These are phyloP conservation scores for Oryza meyeriana DNA, from an alignment of 176 grass and related monocot genomes.

Conservation along the genomic window DNA sequence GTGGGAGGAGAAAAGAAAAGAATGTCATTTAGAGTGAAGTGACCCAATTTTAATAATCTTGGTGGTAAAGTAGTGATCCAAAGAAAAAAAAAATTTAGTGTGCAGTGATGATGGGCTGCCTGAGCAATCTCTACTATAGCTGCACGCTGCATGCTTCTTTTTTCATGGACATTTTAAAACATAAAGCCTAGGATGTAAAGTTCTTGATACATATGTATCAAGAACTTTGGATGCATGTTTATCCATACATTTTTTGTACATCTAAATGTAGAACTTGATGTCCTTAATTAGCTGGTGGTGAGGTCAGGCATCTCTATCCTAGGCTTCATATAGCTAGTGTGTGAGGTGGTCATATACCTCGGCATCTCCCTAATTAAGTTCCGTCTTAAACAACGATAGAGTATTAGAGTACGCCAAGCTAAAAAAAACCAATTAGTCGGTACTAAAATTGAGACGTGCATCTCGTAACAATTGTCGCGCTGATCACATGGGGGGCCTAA, in stretches of 20 bases:
- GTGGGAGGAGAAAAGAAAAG: neutral
- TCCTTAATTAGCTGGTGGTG: neutral
- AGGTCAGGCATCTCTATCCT: neutral
- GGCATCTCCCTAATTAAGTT: neutral
- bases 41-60: neutral
- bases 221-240: neutral
- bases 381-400: neutral
- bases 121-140: neutral
- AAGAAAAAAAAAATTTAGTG: neutral
- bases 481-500: constrained; percentile 10
- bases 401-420: neutral
- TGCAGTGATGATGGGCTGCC: neutral
- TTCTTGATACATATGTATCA: too few species aligned
- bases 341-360: neutral
- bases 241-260: neutral
- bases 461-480: neutral
- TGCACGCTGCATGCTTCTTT: neutral
- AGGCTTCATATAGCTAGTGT: neutral
- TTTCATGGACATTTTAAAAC: neutral
- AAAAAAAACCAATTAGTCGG: neutral
- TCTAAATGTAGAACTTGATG: neutral
- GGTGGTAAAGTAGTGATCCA: neutral
- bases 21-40: neutral
- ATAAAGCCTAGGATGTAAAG: neutral
- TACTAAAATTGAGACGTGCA: neutral